These are phyloP conservation scores for Podila epicladia DNA, from an alignment of 192 early-diverging fungal genomes.

Conservation along the genomic window DNA sequence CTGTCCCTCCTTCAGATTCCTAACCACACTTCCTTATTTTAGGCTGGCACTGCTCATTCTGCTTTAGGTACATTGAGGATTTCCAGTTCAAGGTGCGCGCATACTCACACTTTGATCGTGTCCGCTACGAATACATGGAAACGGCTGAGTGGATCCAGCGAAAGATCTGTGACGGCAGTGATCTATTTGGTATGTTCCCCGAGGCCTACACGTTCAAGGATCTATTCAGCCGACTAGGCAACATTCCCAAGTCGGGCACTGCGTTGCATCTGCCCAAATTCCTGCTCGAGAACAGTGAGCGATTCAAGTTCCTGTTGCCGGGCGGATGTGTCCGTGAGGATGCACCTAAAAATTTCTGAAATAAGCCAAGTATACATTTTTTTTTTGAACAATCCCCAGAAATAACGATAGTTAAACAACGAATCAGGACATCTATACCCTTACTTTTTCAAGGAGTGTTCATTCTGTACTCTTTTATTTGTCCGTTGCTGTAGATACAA, in stretches of 20 bases:
- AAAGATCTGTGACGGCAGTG: slow-evolving; percentile 62
- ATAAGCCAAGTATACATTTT: too few species aligned
- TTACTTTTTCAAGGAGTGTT: too few species aligned
- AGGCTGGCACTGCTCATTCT: slow-evolving; percentile 71
- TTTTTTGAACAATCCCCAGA: too few species aligned
- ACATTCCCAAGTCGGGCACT: slow-evolving; percentile 26
- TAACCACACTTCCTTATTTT: background rate
- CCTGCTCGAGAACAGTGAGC: slow-evolving; percentile 36
- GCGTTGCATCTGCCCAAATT: slow-evolving; percentile 55
- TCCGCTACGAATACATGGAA: slow-evolving; percentile 31
- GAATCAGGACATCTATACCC: too few species aligned
- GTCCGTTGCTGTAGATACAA: too few species aligned
- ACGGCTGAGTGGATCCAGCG: slow-evolving; percentile 53
- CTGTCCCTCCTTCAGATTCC: background rate
- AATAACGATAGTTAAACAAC: too few species aligned
- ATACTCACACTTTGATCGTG: slow-evolving; percentile 67
- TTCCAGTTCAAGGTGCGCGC: slow-evolving; percentile 68
- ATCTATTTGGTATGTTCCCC: slow-evolving; percentile 68
- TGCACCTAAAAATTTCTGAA: too few species aligned
- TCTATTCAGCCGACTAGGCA: slow-evolving; percentile 53
- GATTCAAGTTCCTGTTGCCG: slow-evolving; percentile 52
- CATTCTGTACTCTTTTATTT: too few species aligned
- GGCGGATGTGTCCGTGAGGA: slow-evolving; percentile 46
- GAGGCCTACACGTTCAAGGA: slow-evolving; percentile 63
- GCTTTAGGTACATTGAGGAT: slow-evolving; percentile 59